Percentiles rank a stretch among this genome's conserved stretches.
These are phyloP conservation scores for Aristolochia californica DNA, from an alignment of 164 flowering plant species.

Conservation along the genomic window DNA sequence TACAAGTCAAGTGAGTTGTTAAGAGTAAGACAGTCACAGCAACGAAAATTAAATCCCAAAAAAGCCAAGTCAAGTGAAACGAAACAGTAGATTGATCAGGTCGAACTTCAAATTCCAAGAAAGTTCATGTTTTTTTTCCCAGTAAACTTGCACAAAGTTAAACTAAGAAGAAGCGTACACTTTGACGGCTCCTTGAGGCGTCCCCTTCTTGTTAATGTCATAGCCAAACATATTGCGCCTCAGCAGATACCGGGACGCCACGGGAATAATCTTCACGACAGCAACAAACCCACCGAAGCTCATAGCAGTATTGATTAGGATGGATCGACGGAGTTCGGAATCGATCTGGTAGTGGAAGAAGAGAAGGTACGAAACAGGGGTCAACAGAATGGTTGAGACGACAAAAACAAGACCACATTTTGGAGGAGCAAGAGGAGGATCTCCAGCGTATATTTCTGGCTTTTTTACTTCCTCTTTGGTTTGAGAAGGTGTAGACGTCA, in stretches of 20 bases:
- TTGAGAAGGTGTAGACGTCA: too few species aligned
- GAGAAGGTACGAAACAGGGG: conserved; percentile 50
- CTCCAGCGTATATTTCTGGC: conserved; percentile 3
- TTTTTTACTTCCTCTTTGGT: too few species aligned
- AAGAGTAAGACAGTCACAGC: too few species aligned
- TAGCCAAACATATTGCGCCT: conserved; percentile 65
- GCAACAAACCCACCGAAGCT: conserved; percentile 58
- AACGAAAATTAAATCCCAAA: too few species aligned
- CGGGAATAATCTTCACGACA: conserved; percentile 58
- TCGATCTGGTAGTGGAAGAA: conserved; percentile 56
- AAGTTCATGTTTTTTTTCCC: too few species aligned
- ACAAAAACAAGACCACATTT: conserved; percentile 28
- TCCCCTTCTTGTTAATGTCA: conserved; percentile 86
- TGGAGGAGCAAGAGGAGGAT: conserved; percentile 39
- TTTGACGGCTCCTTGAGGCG: conserved; percentile 71
- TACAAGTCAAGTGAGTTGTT: too few species aligned
- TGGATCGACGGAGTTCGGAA: conserved; percentile 41
- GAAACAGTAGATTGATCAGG: too few species aligned
- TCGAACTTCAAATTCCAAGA: too few species aligned
- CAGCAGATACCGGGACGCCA: conserved; percentile 57
- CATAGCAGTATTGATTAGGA: conserved; percentile 47
- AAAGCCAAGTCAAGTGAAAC: too few species aligned
- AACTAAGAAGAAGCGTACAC: conserved; percentile 29
- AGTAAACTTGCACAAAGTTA: too few species aligned
- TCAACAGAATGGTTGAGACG: conserved; percentile 23